phyloP scores from a whole-genome alignment of 106 monocot species.

The Platanthera zijinensis region DNA sequence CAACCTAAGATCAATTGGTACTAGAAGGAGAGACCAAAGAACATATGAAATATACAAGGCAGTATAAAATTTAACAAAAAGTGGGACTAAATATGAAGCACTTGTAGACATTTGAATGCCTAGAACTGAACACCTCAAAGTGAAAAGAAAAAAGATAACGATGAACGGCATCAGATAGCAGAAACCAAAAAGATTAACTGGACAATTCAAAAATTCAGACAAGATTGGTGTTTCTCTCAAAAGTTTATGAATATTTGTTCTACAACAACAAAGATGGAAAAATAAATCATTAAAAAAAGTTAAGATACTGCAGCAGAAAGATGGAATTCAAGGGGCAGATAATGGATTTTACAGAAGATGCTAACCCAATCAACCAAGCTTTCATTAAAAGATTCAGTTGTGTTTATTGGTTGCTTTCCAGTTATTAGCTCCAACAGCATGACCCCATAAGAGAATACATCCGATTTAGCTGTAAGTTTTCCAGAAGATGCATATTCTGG shows the following conservation, averaged over 20 bases:
- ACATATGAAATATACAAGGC: too few species aligned
- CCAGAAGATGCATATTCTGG: constrained; percentile 47
- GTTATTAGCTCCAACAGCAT: constrained; percentile 51
- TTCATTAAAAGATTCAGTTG: constrained; percentile 19
- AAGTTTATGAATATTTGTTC: neutral
- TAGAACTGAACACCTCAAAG: neutral
- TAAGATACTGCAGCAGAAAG: neutral
- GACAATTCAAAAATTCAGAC: neutral
- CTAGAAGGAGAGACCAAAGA: too few species aligned
- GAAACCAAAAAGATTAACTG: neutral
- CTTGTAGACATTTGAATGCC: neutral
- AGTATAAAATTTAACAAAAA: too few species aligned
- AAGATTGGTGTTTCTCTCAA: neutral
- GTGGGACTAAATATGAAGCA: too few species aligned
- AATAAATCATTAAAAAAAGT: neutral
- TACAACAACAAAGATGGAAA: neutral
- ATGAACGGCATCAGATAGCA: neutral
- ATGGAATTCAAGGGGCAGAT: neutral
- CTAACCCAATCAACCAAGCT: constrained; percentile 33
- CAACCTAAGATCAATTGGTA: too few species aligned
- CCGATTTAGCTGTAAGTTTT: constrained; percentile 41
- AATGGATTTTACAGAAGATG: neutral
- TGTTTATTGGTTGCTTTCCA: constrained; percentile 27
- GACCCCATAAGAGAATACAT: constrained; percentile 50
- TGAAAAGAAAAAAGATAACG: neutral